Base-by-base conservation (phyloP, 2,329 filamentous ascomycete species). In the Gliomastix tumulicola region DNA sequence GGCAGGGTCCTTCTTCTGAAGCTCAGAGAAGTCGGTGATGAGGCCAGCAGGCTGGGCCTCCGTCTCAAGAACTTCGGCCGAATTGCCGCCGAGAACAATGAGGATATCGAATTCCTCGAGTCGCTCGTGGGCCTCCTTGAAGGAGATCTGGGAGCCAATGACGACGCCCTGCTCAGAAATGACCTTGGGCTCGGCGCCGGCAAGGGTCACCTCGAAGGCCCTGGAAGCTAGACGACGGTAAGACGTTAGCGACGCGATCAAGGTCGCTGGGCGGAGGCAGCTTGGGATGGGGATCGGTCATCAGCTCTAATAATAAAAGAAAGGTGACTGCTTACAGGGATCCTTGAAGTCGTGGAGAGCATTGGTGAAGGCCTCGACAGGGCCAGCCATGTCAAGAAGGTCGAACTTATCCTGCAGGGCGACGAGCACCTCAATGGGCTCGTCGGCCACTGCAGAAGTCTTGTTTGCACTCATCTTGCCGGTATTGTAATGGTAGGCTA, bases 41-140 rank as follows among this genome's bases (percentile, higher is more conserved):
- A 90, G 68, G 44, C 69, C 65, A 43, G 89, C 69, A 18, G 83
- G 84, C 57, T 88, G 76, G 36, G 68, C 60, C 54, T 84, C 82
- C 53, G 71, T 63, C 61, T 85, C 79, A 54, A 89, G 62, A 44
- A 88, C 60, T 25, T 68, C 62, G 20, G 81, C 74, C 41, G 66
- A 65, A 54, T 77, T 74, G 54, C 87, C 86, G 51, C 87, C 87
- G 20, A 88, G 72, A 45, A 94, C 66, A 57, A 92, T 71, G 48
- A 94, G 71, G 44, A 92, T 71, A 57, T 94, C 87, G 56, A 84
- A 89, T 46, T 88, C 82, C 46, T 80, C 67, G 34, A 88, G 74
- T 47, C 71, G 70, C 41, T 86, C 76, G 61, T 87, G 74, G 43
- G 85, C 86, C 54, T 90, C 84, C 54, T 84, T 83, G 70, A 76